These are phyloP conservation scores for Mycena vulgaris DNA, from an alignment of 768 basidiomycete species.

Conservation along the genomic window DNA sequence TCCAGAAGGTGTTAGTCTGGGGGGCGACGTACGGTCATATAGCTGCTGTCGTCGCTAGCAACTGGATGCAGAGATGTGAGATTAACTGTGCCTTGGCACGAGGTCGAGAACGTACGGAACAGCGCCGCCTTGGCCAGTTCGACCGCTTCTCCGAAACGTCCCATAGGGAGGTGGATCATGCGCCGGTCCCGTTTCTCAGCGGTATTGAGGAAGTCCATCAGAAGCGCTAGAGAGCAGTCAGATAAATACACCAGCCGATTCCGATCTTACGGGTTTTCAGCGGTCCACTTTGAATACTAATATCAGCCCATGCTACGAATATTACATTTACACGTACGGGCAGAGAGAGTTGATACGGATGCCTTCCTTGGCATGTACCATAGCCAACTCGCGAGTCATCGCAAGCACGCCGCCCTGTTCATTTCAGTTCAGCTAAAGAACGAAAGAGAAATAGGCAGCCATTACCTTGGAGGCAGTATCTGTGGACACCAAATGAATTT, in stretches of 20 bases:
- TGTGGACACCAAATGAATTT: slow-evolving; percentile 46
- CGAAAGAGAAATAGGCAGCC: slow-evolving; percentile 18
- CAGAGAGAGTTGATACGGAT: slow-evolving; percentile 97
- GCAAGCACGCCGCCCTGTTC: slow-evolving; percentile 94
- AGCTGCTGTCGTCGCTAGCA: slow-evolving; percentile 96
- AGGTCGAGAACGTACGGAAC: slow-evolving; percentile 77
- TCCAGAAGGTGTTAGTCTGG: not conserved
- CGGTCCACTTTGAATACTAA: slow-evolving; percentile 76
- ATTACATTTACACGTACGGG: slow-evolving; percentile 73
- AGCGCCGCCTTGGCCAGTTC: slow-evolving; percentile 95
- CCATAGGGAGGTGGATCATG: slow-evolving; percentile 94
- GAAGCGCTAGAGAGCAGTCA: slow-evolving; percentile 71
- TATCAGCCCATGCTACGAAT: slow-evolving; percentile 13
- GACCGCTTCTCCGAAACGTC: slow-evolving; percentile 96
- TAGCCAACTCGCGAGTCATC: slow-evolving; percentile 97
- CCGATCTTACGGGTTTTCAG: slow-evolving; percentile 87
- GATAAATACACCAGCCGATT: slow-evolving; percentile 27
- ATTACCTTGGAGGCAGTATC: slow-evolving; percentile 94
- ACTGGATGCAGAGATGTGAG: slow-evolving; percentile 58
- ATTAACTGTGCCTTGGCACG: not conserved
- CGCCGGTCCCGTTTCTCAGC: slow-evolving; percentile 94
- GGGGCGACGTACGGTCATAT: slow-evolving; percentile 82
- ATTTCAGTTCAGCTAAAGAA: slow-evolving; percentile 16
- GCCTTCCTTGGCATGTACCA: slow-evolving; percentile 98
- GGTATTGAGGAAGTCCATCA: slow-evolving; percentile 99